Conservation (phyloP, 169 alveolate species). For the Cryptosporidium canis region DNA sequence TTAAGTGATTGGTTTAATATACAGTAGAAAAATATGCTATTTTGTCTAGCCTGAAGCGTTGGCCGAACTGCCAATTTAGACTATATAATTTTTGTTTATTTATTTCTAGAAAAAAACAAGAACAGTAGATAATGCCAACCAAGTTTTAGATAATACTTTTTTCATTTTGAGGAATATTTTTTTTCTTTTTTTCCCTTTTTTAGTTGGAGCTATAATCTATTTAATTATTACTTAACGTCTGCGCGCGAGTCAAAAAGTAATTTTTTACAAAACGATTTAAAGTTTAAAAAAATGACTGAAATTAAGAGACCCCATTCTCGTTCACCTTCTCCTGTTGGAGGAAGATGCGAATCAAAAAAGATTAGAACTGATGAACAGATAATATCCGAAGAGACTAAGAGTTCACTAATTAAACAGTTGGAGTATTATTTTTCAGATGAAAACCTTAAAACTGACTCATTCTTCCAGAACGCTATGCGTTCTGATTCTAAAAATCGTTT, state of each 20-base stretch:
- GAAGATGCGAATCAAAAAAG: not conserved
- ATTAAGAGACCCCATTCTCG: constrained; percentile 22
- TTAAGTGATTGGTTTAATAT: not conserved
- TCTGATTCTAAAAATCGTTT: constrained; percentile 61
- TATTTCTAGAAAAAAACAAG: too few species aligned
- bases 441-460: constrained; percentile 68
- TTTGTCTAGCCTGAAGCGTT: too few species aligned
- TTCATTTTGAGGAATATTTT: too few species aligned
- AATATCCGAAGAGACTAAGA: constrained; percentile 5
- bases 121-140: too few species aligned
- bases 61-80: too few species aligned
- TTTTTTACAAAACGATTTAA: not conserved
- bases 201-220: too few species aligned
- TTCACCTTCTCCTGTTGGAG: constrained; percentile 56
- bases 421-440: constrained; percentile 77
- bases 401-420: constrained; percentile 36
- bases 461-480: constrained; percentile 72
- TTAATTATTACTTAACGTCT: not conserved
- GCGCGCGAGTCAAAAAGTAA: not conserved
- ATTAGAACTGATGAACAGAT: not conserved
- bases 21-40: too few species aligned
- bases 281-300: constrained; percentile 47
- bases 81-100: too few species aligned
- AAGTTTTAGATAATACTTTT: too few species aligned
- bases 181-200: not conserved